Conservation (phyloP, 2,329 filamentous ascomycete genomes). For the Hymenoscyphus linearis region DNA sequence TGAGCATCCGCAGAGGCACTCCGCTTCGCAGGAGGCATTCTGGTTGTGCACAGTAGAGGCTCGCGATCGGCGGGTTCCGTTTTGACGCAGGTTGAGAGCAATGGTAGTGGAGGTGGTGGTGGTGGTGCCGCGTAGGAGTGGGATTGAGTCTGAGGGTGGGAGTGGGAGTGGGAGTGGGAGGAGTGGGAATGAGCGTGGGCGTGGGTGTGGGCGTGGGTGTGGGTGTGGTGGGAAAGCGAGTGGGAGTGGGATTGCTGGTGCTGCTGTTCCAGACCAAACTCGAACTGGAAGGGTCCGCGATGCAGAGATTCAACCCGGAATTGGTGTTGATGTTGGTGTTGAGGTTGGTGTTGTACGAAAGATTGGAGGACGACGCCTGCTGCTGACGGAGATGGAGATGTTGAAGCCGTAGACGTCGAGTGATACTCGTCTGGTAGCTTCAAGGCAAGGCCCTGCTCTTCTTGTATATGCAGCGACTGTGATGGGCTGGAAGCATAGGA, state of each 20-base stretch:
- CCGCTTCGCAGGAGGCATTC: slow-evolving; percentile 5
- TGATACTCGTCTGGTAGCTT: not conserved
- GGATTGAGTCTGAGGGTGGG: not conserved
- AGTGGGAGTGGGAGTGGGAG: not conserved
- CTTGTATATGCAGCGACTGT: not conserved
- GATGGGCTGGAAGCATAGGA: not conserved
- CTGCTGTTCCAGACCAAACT: too few species aligned
- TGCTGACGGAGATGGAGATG: too few species aligned
- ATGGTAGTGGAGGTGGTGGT: slow-evolving; percentile 15
- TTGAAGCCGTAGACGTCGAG: too few species aligned
- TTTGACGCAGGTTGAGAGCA: slow-evolving; percentile 18
- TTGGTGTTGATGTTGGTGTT: too few species aligned
- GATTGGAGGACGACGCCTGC: too few species aligned
- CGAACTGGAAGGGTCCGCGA: too few species aligned
- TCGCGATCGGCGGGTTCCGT: slow-evolving; percentile 8
- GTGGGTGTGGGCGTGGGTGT: not conserved
- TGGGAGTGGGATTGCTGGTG: too few species aligned
- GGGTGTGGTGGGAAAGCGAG: not conserved
- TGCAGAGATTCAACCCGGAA: too few species aligned
- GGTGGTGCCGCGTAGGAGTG: not conserved
- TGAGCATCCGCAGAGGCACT: slow-evolving; percentile 16
- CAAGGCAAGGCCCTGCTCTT: not conserved
- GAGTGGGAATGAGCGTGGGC: not conserved
- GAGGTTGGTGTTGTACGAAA: too few species aligned
- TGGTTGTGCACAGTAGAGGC: slow-evolving; percentile 1